phyloP scores from a whole-genome alignment of 192 early-diverging fungal genomes.

The Gigaspora rosea region DNA sequence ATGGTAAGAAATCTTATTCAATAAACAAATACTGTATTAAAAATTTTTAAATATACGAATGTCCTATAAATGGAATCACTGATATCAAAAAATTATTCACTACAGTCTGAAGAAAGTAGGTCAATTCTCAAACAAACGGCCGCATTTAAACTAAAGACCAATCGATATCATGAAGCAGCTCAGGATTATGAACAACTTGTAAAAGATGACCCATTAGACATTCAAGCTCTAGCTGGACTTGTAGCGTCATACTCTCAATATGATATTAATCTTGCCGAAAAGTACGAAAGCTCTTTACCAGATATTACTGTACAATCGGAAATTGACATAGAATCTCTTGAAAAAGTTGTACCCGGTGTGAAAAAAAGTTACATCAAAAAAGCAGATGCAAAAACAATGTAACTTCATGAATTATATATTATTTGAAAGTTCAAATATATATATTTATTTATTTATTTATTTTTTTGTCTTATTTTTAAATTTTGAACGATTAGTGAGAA shows the following conservation, averaged over 20 bases:
- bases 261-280: conserved; percentile 61
- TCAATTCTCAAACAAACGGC: conserved; percentile 66
- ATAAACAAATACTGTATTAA: not conserved
- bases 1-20: not conserved
- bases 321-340: conserved; percentile 59
- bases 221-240: conserved; percentile 65
- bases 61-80: not conserved
- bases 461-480: not conserved
- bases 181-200: conserved; percentile 71
- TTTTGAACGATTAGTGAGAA: not conserved
- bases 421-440: not conserved
- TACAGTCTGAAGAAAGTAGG: conserved; percentile 25
- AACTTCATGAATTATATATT: not conserved
- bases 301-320: conserved; percentile 36
- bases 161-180: conserved; percentile 63
- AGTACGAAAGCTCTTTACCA: conserved; percentile 60
- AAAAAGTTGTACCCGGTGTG: conserved; percentile 55
- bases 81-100: not conserved
- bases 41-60: not conserved
- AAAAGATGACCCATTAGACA: conserved; percentile 62
- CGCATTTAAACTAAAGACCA: conserved; percentile 63
- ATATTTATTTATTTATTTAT: not conserved
- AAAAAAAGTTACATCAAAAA: conserved; percentile 59
- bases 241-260: conserved; percentile 66
- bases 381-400: conserved; percentile 37